These are phyloP conservation scores for Closterium sp. DNA, from an alignment of 139 green algal species.

Conservation along the genomic window DNA sequence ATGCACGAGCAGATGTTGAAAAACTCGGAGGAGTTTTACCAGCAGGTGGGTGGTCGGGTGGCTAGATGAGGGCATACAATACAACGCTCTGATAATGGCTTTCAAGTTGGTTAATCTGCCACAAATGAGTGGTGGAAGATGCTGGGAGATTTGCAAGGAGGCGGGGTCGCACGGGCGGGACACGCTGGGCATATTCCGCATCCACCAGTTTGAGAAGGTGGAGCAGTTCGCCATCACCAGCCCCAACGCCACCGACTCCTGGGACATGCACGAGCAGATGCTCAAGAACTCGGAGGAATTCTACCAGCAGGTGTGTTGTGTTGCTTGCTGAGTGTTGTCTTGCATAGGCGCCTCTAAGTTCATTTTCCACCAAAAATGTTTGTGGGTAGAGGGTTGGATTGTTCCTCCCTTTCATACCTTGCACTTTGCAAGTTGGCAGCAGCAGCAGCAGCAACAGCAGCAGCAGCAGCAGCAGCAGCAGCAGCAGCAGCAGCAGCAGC, in stretches of 20 bases:
- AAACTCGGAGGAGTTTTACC: conserved; percentile 86
- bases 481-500: no score
- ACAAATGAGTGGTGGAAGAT: conserved; percentile 83
- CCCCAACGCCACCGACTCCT: conserved; percentile 79
- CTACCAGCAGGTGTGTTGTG: conserved; percentile 69
- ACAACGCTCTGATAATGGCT: no score
- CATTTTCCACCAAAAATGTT: no score
- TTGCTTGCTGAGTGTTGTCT: no score
- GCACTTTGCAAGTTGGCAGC: no score
- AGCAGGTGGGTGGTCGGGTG: conserved; percentile 41
- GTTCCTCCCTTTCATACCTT: no score
- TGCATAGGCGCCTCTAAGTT: no score
- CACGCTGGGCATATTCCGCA: conserved; percentile 86
- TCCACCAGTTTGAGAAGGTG: conserved; percentile 98
- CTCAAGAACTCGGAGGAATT: conserved; percentile 87
- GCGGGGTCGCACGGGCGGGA: conserved; percentile 89
- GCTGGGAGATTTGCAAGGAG: conserved; percentile 98
- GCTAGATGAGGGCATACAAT: no score
- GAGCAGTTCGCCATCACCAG: conserved; percentile 96
- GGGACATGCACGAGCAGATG: conserved; percentile 96
- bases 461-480: no score
- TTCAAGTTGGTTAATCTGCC: conserved; percentile 59
- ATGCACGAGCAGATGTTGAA: conserved; percentile 95
- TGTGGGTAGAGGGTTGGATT: no score
- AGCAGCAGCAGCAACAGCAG: no score